Conservation (phyloP, 768 basidiomycete genomes). For the Udeniomyces megalosporus region DNA sequence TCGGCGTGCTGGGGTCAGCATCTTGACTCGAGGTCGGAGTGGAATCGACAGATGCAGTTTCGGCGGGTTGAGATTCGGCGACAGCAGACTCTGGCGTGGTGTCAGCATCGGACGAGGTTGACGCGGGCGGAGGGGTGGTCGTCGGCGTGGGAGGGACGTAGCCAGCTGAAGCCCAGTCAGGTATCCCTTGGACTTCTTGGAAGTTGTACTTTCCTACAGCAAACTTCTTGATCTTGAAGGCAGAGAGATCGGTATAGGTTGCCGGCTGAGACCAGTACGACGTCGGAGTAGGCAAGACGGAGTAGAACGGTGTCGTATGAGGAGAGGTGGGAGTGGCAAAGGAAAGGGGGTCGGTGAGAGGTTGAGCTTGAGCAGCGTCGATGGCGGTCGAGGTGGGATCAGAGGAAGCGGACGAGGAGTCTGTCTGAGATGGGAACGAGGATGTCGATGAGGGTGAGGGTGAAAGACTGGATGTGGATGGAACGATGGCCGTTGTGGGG, state of each 20-base stretch:
- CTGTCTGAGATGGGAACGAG: neutral
- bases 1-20: neutral
- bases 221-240: conserved; percentile 2
- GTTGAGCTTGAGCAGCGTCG: neutral
- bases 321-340: neutral
- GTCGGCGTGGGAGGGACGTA: neutral
- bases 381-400: neutral
- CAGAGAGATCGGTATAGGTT: neutral
- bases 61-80: neutral
- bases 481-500: too few relatives aligned
- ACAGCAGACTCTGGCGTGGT: neutral
- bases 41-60: neutral
- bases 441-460: neutral
- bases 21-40: neutral
- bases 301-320: too few relatives aligned
- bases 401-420: neutral
- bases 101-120: neutral
- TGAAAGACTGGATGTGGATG: too few relatives aligned
- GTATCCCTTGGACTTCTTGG: neutral
- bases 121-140: neutral
- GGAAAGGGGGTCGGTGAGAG: neutral
- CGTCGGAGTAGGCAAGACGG: neutral
- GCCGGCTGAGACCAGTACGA: neutral
- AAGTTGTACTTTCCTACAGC: neutral
- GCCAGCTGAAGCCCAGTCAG: neutral